Evolutionary conservation across 768 basidiomycete species (phyloP).

Genomic region (Russula olivacea): DNA sequence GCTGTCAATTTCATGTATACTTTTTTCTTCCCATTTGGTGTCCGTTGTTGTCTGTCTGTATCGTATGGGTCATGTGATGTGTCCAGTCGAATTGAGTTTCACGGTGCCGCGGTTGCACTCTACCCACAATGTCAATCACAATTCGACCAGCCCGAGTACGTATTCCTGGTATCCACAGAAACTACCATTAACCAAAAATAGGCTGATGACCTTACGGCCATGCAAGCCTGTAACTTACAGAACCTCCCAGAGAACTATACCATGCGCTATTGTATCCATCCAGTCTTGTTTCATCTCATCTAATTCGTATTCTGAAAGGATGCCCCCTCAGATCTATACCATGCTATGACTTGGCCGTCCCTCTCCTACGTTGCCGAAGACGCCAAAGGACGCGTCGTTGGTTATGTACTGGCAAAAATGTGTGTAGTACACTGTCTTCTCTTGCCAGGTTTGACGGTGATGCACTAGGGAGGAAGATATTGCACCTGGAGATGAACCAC

Average conservation of each 20-base stretch:
- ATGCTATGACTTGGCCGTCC: conserved; percentile 77
- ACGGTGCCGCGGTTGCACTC: neutral
- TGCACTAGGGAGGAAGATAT: conserved; percentile 55
- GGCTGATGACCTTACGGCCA: conserved; percentile 84
- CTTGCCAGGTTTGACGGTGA: neutral
- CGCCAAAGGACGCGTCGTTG: conserved; percentile 81
- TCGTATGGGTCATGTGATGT: conserved; percentile 1
- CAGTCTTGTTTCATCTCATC: conserved; percentile 5
- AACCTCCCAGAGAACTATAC: conserved; percentile 91
- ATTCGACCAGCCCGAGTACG: conserved; percentile 37
- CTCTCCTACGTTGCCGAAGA: conserved; percentile 93
- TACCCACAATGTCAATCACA: conserved; percentile 37
- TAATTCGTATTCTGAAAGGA: neutral
- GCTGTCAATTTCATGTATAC: neutral
- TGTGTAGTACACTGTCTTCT: conserved; percentile 33
- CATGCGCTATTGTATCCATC: conserved; percentile 63
- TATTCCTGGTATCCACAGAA: conserved; percentile 12
- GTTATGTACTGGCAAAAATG: conserved; percentile 97
- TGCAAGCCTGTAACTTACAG: conserved; percentile 92
- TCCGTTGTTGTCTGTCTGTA: neutral
- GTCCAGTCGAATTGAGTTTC: too few relatives aligned
- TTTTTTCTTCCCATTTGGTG: neutral
- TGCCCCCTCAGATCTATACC: neutral
- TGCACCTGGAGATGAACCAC: conserved; percentile 53
- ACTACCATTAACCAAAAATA: conserved; percentile 31